Evolutionary conservation across 345 rosid genomes (phyloP), one percentile per base, ranked within the genome.

Genomic region (Linum tenue): DNA sequence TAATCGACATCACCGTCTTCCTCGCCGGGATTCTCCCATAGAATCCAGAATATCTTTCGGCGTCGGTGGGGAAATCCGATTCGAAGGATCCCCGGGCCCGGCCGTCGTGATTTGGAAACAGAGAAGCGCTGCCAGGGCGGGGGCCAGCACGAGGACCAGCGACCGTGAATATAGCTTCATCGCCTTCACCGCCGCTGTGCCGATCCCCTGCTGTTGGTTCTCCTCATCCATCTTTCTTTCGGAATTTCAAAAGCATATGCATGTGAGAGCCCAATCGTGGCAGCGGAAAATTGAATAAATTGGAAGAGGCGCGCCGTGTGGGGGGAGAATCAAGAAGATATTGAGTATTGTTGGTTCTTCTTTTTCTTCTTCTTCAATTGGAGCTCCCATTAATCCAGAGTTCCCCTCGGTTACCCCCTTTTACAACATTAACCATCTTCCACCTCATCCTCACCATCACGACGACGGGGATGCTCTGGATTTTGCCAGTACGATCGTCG

Each of bases 1-100:
- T 66, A 12, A 95, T 70, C 64, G 96, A 91, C 90, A 82, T 78
- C n/a, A 80, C 90, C 56, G 77, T 73, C 74, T 76, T 78, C 8
- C 91, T 83, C 70, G 42, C 64, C 14, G 76, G 81, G 40, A 68
- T 53, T 40, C 37, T 50, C 5, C 70, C 68, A 14, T 64, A 69
- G 71, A 80, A 69, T 38, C 75, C 76, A 43, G 51, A 67, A 31
- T 86, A 85, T 75, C 79, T 80, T 5, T 56, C 59, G 22, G 69
- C 64, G 66, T 73, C 78, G 41, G 4, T 48, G 14, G 48, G 3
- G 38, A 40, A 12, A 11, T 31, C 39, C 40, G 73, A 48, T 10
- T 9, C 39, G 48, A 70, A 39, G 38, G 76, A 64, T 5, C 53
- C n/a, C 7, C 67, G 67, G 48, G 76, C 68, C 15, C 67, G 36